Evolutionary conservation across 495 filamentous ascomycete genomes (phyloP).

Genomic region (Neurospora tetraspora): DNA sequence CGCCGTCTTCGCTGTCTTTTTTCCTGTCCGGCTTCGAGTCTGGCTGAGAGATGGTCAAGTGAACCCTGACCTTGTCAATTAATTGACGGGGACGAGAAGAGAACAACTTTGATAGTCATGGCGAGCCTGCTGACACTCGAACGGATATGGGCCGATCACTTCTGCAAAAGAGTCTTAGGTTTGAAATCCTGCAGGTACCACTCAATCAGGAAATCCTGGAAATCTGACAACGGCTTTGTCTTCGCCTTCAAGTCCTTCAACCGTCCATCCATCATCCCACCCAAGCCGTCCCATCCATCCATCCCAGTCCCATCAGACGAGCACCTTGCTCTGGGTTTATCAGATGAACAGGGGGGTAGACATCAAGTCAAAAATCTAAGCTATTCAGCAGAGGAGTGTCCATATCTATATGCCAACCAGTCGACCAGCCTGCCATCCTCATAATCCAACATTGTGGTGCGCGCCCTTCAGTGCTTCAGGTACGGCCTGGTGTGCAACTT

Average conservation of each 20-base stretch:
- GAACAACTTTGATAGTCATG: neutral
- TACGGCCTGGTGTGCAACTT: neutral
- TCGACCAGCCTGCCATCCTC: too few relatives aligned
- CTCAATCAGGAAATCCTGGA: neutral
- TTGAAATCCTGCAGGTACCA: neutral
- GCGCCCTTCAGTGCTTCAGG: neutral
- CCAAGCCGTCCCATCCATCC: too few relatives aligned
- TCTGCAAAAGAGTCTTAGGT: neutral
- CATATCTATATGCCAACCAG: too few relatives aligned
- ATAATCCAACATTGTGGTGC: too few relatives aligned
- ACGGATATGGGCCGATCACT: neutral
- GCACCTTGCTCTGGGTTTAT: neutral
- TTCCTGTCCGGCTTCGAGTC: neutral
- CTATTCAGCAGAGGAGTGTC: neutral
- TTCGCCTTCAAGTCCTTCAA: neutral
- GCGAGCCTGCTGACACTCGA: neutral
- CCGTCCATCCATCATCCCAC: neutral
- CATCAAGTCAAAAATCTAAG: neutral
- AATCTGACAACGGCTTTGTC: neutral
- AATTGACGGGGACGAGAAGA: neutral
- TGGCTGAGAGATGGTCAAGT: neutral
- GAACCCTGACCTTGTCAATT: neutral
- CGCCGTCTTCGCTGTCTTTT: neutral
- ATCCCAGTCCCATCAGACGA: neutral
- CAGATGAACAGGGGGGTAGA: neutral